Conservation (phyloP, 2,329 filamentous ascomycete genomes). For the Colletotrichum lindemuthianum region DNA sequence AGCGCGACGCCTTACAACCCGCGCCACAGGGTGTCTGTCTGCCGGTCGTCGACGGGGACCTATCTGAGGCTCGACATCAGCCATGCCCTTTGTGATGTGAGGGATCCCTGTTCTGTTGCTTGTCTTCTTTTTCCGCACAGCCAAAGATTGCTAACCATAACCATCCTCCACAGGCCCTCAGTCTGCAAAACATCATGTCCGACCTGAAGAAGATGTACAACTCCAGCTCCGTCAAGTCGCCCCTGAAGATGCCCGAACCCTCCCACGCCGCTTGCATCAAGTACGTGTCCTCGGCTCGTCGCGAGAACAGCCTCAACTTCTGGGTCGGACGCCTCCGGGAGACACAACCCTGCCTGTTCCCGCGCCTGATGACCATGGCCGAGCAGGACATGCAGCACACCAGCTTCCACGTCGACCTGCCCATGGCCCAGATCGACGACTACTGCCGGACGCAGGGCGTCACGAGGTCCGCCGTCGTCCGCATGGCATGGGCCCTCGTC, state of each 20-base stretch:
- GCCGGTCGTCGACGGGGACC: constrained; percentile 54
- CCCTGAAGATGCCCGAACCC: constrained; percentile 46
- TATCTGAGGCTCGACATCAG: constrained; percentile 62
- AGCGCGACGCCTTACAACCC: constrained; percentile 50
- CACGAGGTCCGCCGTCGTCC: constrained; percentile 60
- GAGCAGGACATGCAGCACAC: constrained; percentile 45
- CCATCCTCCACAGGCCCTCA: constrained; percentile 39
- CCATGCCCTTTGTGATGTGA: constrained; percentile 60
- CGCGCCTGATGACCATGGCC: constrained; percentile 45
- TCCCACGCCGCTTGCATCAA: constrained; percentile 52
- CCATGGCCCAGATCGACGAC: constrained; percentile 51
- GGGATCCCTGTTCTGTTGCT: constrained; percentile 15
- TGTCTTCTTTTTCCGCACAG: not conserved
- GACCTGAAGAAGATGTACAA: constrained; percentile 59
- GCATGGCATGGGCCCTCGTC: constrained; percentile 69
- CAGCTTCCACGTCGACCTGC: constrained; percentile 53
- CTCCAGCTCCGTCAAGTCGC: constrained; percentile 48
- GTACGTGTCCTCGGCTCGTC: constrained; percentile 47
- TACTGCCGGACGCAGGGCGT: constrained; percentile 54
- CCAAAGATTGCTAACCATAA: not conserved
- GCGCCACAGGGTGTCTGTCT: constrained; percentile 61
- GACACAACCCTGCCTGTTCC: constrained; percentile 57
- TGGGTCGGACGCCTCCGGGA: constrained; percentile 55
- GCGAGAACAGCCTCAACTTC: constrained; percentile 51
- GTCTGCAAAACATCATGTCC: constrained; percentile 57